Conservation (phyloP, 805 yeast genomes). For the Candida ipomoeae region DNA sequence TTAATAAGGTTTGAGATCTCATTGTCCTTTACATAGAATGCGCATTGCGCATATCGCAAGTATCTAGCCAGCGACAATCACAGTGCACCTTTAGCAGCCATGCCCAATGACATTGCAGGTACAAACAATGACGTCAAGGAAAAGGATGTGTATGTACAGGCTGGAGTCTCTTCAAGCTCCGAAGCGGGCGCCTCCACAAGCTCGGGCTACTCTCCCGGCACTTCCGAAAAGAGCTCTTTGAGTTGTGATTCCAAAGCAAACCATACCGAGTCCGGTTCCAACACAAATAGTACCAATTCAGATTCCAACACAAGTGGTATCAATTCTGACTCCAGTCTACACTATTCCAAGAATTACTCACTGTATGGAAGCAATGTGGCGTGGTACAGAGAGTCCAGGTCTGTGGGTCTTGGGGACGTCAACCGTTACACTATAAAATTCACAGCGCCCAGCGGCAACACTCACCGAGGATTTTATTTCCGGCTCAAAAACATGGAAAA, state of each 20-base stretch:
- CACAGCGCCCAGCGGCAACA: constrained; percentile 6
- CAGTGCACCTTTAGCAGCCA: not conserved
- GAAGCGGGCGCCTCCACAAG: not conserved
- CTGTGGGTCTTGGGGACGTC: constrained; percentile 37
- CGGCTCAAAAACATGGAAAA: constrained; percentile 39
- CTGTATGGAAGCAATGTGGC: constrained; percentile 7
- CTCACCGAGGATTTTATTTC: constrained; percentile 21
- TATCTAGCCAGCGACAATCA: not conserved
- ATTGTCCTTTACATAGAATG: not conserved
- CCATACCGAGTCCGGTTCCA: not conserved
- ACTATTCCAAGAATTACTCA: not conserved
- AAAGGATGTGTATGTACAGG: not conserved
- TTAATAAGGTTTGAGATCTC: not conserved
- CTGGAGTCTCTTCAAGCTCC: not conserved
- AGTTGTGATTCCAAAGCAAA: not conserved
- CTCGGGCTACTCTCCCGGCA: not conserved
- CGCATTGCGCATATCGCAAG: not conserved
- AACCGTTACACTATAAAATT: constrained; percentile 31
- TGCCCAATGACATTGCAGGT: constrained; percentile 1
- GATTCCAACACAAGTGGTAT: not conserved
- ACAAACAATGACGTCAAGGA: not conserved
- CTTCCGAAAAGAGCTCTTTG: not conserved
- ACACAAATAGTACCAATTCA: not conserved
- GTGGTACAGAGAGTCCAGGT: constrained; percentile 36
- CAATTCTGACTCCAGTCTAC: not conserved